Conservation (phyloP, 2,329 filamentous ascomycete genomes). For the Aspergillus felis region DNA sequence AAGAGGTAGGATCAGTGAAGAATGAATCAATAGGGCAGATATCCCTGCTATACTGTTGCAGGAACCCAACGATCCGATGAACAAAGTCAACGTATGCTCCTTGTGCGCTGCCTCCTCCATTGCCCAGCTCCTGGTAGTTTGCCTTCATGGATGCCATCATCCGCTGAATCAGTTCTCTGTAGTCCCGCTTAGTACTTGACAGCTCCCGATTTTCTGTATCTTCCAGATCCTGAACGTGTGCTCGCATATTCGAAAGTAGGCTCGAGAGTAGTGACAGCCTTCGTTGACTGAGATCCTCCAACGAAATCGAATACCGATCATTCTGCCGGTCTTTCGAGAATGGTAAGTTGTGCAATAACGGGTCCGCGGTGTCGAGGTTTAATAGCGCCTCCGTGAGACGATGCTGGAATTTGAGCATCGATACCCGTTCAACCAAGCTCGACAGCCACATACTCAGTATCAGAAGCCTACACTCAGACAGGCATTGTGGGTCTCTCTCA, state of each 20-base stretch:
- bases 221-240: constrained; percentile 40
- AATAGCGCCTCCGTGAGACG: constrained; percentile 52
- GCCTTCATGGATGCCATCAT: constrained; percentile 59
- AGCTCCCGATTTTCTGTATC: constrained; percentile 30
- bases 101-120: constrained; percentile 29
- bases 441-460: constrained; percentile 53
- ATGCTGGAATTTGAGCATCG: constrained; percentile 60
- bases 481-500: constrained; percentile 38
- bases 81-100: constrained; percentile 60
- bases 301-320: constrained; percentile 45
- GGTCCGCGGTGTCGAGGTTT: constrained; percentile 43
- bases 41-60: constrained; percentile 57
- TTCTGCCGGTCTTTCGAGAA: constrained; percentile 44
- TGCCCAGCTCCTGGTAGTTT: constrained; percentile 55
- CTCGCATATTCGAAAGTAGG: constrained; percentile 58
- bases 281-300: constrained; percentile 51
- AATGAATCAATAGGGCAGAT: constrained; percentile 56
- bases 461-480: constrained; percentile 44
- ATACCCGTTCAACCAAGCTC: constrained; percentile 56
- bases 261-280: constrained; percentile 54
- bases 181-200: constrained; percentile 40
- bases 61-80: constrained; percentile 54
- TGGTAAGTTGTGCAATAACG: constrained; percentile 55
- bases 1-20: constrained; percentile 57
- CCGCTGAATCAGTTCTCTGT: constrained; percentile 49